A percentile compares a stretch with the other conserved stretches of the same genome.
phyloP scores from a whole-genome alignment of 2,329 filamentous ascomycete species.

The Nannizziopsis barbatae region DNA sequence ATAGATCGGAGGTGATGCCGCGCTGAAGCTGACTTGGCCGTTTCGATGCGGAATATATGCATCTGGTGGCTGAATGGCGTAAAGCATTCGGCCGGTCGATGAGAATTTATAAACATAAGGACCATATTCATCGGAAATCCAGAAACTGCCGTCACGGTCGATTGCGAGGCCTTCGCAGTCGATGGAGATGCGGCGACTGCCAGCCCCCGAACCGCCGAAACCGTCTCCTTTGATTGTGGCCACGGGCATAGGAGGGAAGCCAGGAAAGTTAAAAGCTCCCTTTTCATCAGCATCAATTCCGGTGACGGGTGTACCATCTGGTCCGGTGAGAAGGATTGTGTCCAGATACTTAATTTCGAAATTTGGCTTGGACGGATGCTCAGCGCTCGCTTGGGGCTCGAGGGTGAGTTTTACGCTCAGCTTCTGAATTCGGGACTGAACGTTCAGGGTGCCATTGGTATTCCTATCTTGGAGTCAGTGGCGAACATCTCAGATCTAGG shows the following conservation, averaged over 20 bases:
- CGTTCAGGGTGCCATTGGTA: constrained; percentile 58
- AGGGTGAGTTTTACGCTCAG: constrained; percentile 51
- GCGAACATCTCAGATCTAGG: background rate
- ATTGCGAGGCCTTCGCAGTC: constrained; percentile 59
- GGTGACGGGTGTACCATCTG: constrained; percentile 50
- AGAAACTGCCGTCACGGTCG: constrained; percentile 50
- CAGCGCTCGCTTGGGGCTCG: constrained; percentile 40
- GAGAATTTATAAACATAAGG: constrained; percentile 59
- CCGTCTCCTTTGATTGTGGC: constrained; percentile 57
- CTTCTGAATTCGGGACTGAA: constrained; percentile 57
- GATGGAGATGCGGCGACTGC: constrained; percentile 49
- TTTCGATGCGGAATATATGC: constrained; percentile 56
- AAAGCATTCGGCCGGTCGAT: constrained; percentile 46
- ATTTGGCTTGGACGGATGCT: constrained; percentile 48
- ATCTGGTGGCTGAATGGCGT: constrained; percentile 53
- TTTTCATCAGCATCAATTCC: constrained; percentile 51
- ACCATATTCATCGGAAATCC: constrained; percentile 60
- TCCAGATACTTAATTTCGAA: constrained; percentile 52
- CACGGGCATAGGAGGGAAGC: constrained; percentile 52
- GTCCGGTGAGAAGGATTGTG: constrained; percentile 53
- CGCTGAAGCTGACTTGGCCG: constrained; percentile 49
- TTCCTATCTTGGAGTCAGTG: constrained; percentile 39
- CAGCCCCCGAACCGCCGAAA: constrained; percentile 51
- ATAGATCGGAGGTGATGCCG: constrained; percentile 53
- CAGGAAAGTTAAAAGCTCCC: constrained; percentile 44